Percentiles rank a stretch among this genome's conserved stretches.
Conservation (phyloP, 768 basidiomycete genomes). For the Hygrophoropsis aurantiaca region DNA sequence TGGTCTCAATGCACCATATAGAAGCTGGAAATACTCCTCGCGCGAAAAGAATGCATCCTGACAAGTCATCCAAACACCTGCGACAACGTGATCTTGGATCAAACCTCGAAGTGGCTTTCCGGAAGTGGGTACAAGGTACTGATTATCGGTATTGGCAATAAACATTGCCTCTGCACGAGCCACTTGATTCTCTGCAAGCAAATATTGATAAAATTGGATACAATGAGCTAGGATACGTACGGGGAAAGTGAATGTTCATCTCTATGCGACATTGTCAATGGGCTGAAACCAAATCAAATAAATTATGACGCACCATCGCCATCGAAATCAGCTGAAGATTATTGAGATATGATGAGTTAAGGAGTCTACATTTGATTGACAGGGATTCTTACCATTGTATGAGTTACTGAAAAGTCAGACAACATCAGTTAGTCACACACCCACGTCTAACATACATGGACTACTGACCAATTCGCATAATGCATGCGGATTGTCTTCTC, state of each 20-base stretch:
- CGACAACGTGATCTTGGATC: constrained; percentile 98
- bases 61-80: constrained; percentile 99
- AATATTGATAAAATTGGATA: constrained; percentile 4
- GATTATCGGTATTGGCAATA: constrained; percentile 97
- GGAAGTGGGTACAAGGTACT: constrained; percentile 98
- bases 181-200: constrained; percentile 78
- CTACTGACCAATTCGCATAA: constrained; percentile 92
- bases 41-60: constrained; percentile 94
- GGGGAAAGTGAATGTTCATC: constrained; percentile 99
- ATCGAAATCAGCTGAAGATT: constrained; percentile 77
- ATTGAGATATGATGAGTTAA: background rate
- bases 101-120: constrained; percentile 96
- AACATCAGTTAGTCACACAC: constrained; percentile 12
- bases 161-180: constrained; percentile 92
- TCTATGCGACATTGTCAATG: constrained; percentile 46
- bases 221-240: constrained; percentile 44
- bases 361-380: too few relatives aligned
- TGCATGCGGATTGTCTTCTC: constrained; percentile 99
- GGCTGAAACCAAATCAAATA: background rate
- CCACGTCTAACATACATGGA: constrained; percentile 3
- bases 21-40: constrained; percentile 93
- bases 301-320: constrained; percentile 65
- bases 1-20: constrained; percentile 91
- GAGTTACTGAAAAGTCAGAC: constrained; percentile 68
- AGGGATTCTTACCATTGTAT: constrained; percentile 83